Evolutionary conservation across 805 yeast species (phyloP).

Genomic region (Sugiyamaella valdiviana): DNA sequence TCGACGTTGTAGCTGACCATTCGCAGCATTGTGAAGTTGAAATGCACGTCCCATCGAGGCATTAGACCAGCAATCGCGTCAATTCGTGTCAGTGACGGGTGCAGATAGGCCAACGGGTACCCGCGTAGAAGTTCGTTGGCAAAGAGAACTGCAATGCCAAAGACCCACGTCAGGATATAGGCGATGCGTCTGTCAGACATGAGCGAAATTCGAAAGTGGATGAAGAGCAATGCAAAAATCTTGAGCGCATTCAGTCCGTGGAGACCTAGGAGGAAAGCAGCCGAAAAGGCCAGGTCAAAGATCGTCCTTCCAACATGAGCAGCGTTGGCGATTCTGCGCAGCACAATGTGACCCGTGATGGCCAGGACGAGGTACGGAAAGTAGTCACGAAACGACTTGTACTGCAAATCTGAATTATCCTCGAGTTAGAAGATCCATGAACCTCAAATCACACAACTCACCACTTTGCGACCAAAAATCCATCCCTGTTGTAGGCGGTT

Average conservation of each 20-base stretch:
- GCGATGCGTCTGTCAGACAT: slow-evolving; percentile 8
- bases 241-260: slow-evolving; percentile 74
- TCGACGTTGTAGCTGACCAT: slow-evolving; percentile 81
- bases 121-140: slow-evolving; percentile 63
- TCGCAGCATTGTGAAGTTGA: slow-evolving; percentile 80
- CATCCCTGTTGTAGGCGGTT: slow-evolving; percentile 71
- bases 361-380: slow-evolving; percentile 55
- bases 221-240: slow-evolving; percentile 50
- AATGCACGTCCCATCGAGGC: slow-evolving; percentile 92
- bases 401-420: slow-evolving; percentile 89
- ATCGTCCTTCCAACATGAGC: slow-evolving; percentile 36
- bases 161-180: slow-evolving; percentile 53
- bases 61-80: slow-evolving; percentile 73
- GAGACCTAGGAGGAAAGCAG: slow-evolving; percentile 58
- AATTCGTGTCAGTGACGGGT: slow-evolving; percentile 41
- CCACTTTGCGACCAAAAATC: slow-evolving; percentile 79
- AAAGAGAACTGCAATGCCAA: slow-evolving; percentile 73
- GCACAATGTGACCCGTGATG: slow-evolving; percentile 45
- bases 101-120: slow-evolving; percentile 43
- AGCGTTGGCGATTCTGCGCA: slow-evolving; percentile 38
- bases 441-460: slow-evolving; percentile 7
- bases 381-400: slow-evolving; percentile 79
- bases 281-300: slow-evolving; percentile 73
- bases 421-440: slow-evolving; percentile 12
- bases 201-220: slow-evolving; percentile 48